Percentiles rank a stretch among this genome's conserved stretches.
Evolutionary conservation across 768 basidiomycete species (phyloP).

Genomic region (Tulasnella sp.): DNA sequence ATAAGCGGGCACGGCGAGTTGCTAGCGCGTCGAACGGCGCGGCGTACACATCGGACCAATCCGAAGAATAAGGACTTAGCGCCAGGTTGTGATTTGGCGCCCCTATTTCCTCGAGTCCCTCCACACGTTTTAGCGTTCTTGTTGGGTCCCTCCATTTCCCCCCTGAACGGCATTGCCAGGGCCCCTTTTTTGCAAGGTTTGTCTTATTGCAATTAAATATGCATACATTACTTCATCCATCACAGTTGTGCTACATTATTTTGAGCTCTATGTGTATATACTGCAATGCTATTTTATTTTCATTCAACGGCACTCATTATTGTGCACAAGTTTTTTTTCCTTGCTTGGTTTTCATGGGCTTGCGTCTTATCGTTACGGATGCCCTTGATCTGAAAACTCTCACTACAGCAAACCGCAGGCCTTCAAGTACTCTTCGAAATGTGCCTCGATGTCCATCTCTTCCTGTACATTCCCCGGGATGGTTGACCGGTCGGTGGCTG

Average conservation of each 20-base stretch:
- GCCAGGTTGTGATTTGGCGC: background rate
- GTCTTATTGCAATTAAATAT: background rate
- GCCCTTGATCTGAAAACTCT: background rate
- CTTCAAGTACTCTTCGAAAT: background rate
- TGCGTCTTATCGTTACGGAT: too few species aligned
- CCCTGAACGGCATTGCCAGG: background rate
- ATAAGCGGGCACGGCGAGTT: background rate
- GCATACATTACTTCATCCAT: background rate
- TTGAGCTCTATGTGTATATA: background rate
- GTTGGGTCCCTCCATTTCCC: background rate
- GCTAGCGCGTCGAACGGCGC: background rate
- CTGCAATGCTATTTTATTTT: background rate
- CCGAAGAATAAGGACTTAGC: background rate
- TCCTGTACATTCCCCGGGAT: background rate
- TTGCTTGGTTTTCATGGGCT: too few species aligned
- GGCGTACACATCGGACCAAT: background rate
- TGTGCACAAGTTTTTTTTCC: background rate
- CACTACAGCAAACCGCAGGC: background rate
- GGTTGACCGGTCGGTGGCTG: background rate
- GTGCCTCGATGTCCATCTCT: background rate
- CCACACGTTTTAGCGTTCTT: background rate
- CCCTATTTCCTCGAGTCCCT: background rate
- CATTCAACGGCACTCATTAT: background rate
- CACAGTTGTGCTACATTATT: background rate
- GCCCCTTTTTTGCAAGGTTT: background rate